phyloP scores from a whole-genome alignment of 2,329 filamentous ascomycete genomes.

The Penicillium capsulatum region DNA sequence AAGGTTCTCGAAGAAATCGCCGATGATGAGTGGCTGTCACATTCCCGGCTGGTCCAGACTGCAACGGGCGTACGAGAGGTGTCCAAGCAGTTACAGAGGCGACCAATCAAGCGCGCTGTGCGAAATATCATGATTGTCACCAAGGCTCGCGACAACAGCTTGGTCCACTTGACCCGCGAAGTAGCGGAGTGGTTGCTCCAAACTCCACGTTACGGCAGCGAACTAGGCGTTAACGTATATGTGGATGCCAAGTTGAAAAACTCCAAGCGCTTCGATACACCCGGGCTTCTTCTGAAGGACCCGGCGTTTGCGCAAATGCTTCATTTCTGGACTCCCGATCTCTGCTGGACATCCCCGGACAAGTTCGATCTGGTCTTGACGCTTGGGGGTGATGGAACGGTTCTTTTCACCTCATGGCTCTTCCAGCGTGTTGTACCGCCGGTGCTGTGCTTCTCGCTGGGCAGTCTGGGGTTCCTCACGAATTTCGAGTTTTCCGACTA shows the following conservation, averaged over 20 bases:
- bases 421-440: slow-evolving; percentile 95
- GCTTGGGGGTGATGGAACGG: slow-evolving; percentile 91
- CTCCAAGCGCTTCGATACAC: slow-evolving; percentile 80
- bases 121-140: slow-evolving; percentile 97
- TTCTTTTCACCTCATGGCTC: slow-evolving; percentile 92
- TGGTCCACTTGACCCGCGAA: slow-evolving; percentile 85
- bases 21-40: slow-evolving; percentile 81
- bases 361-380: slow-evolving; percentile 95
- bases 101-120: slow-evolving; percentile 87
- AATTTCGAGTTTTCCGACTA: slow-evolving; percentile 95
- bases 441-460: slow-evolving; percentile 84
- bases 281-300: slow-evolving; percentile 68
- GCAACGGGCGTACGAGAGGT: slow-evolving; percentile 93
- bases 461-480: slow-evolving; percentile 89
- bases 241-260: slow-evolving; percentile 92
- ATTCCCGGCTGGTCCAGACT: slow-evolving; percentile 90
- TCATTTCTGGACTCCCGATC: slow-evolving; percentile 91
- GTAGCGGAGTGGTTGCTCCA: slow-evolving; percentile 81
- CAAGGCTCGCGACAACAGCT: slow-evolving; percentile 89
- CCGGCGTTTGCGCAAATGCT: slow-evolving; percentile 77
- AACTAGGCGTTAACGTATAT: slow-evolving; percentile 92
- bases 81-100: slow-evolving; percentile 86
- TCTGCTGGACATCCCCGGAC: slow-evolving; percentile 91
- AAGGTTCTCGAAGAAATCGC: slow-evolving; percentile 93
- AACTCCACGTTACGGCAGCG: slow-evolving; percentile 83